Base-by-base conservation (phyloP, 352 stramenopile species). In the Plasmopara viticola region DNA sequence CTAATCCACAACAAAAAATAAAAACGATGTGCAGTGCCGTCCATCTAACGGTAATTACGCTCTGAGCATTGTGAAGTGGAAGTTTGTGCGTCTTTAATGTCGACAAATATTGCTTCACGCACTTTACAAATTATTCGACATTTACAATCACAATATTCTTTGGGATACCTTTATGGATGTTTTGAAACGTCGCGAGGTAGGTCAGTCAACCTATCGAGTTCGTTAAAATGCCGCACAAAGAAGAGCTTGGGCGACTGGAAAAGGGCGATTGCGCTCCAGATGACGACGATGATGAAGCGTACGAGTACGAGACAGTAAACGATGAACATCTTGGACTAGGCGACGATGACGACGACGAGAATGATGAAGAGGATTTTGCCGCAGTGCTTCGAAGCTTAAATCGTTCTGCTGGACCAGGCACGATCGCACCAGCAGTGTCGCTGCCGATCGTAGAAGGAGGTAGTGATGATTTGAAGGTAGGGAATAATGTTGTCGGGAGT, bases 321-420 rank as follows among this genome's bases (percentile, higher is more conserved):
- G 70, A 94, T 50, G 68, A 64, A 14, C 64, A 64, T 35, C 48
- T 82, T 18, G 72, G 52, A 47, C 65, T 74, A 33, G 60, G 54
- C 10, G 75, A 76, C 34, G 65, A 76, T 46, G 73, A 72, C 40
- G 72, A 93, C 28, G 73, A 90, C n/a, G 85, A 96, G 51, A 74
- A 95, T 8, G 82, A 94, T 25, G 86, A 94, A 49, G 76, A 93
- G 34, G 83, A 96, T 58, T 91, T 96, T 56, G 90, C 95, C 9
- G 70, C 71, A 9, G 86, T 79, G 47, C 64, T 78, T 31, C 79
- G 74, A 53, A 92, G 89, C 60, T 66, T 91, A 12, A 84, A 81
- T 53, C 72, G 72, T 30, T 82, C 86, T 14, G 39, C 64, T 29
- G 53, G 44, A 20, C 39, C 66, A 53, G 55, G 62, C 42, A 49